Percentiles rank a stretch among this genome's conserved stretches.
phyloP scores from a whole-genome alignment of 306 rosid genomes.

The Comarum palustre region DNA sequence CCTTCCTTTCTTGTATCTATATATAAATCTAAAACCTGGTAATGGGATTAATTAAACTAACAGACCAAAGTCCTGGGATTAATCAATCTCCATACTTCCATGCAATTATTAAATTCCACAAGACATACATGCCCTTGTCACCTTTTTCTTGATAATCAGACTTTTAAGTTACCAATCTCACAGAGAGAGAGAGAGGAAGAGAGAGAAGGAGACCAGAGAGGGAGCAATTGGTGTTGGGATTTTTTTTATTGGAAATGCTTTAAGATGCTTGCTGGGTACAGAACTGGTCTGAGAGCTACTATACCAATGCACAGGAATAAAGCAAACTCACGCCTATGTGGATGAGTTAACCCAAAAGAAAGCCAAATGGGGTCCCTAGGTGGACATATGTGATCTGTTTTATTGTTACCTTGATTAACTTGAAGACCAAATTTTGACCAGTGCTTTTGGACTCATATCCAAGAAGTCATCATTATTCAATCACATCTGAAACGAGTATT shows the following conservation, averaged over 20 bases:
- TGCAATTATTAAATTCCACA: constrained; percentile 42
- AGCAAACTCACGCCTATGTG: constrained; percentile 2
- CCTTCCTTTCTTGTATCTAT: constrained; percentile 12
- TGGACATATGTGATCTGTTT: not conserved
- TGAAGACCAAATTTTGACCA: constrained; percentile 30
- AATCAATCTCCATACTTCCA: constrained; percentile 44
- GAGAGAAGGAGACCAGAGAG: constrained; percentile 24
- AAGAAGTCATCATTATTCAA: constrained; percentile 16
- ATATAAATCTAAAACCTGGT: constrained; percentile 35
- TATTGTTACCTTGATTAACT: constrained; percentile 4
- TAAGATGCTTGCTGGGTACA: constrained; percentile 49
- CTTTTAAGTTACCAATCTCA: constrained; percentile 12
- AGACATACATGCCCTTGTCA: constrained; percentile 46
- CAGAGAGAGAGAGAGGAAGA: constrained; percentile 12
- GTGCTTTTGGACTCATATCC: constrained; percentile 12
- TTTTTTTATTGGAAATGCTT: constrained; percentile 44
- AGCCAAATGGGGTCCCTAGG: constrained; percentile 4
- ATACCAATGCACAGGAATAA: not conserved
- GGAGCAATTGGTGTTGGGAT: constrained; percentile 36
- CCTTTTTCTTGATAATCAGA: constrained; percentile 38
- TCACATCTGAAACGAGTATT: not conserved
- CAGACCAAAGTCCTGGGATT: constrained; percentile 19
- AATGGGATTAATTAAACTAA: constrained; percentile 3
- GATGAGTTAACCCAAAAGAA: not conserved
- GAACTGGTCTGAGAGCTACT: constrained; percentile 11